Percentiles rank a stretch among this genome's conserved stretches.
These are phyloP conservation scores for Zopfia rhizophila DNA, from an alignment of 2,329 filamentous ascomycete genomes.

Conservation along the genomic window DNA sequence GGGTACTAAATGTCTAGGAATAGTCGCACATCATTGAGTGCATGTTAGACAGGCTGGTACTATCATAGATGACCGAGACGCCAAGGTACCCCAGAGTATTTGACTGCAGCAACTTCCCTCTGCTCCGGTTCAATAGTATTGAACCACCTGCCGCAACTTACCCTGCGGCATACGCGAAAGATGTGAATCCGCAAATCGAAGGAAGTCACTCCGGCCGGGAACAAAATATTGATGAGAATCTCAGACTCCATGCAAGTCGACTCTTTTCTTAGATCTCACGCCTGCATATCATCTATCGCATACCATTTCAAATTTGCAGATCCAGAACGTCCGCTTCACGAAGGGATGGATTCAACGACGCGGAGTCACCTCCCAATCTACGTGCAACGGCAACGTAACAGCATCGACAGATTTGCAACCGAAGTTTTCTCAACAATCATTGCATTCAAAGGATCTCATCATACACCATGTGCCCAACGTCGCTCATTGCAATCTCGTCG, in stretches of 20 bases:
- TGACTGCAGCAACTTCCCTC: conserved; percentile 26
- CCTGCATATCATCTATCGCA: conserved; percentile 1
- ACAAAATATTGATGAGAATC: neutral
- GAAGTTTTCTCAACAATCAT: neutral
- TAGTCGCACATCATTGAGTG: conserved; percentile 13
- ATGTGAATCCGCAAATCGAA: conserved; percentile 19
- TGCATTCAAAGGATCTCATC: conserved; percentile 3
- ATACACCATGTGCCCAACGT: no score
- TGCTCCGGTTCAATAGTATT: conserved; percentile 18
- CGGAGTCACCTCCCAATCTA: conserved; percentile 6
- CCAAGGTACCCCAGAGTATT: conserved; percentile 24
- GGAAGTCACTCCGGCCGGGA: conserved; percentile 10
- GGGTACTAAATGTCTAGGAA: conserved; percentile 20
- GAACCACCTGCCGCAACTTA: conserved; percentile 18
- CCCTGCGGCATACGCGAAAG: conserved; percentile 15
- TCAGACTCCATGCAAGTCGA: conserved; percentile 14
- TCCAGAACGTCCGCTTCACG: no score
- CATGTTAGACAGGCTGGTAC: conserved; percentile 3
- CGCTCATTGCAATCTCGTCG: conserved; percentile 2
- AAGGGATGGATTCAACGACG: no score
- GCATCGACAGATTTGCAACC: neutral
- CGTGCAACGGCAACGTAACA: conserved; percentile 16
- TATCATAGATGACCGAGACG: conserved; percentile 19
- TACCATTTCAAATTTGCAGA: conserved; percentile 3
- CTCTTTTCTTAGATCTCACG: conserved; percentile 20